These are phyloP conservation scores for Trichoderma sp. DNA, from an alignment of 2,329 filamentous ascomycete species.

Conservation along the genomic window DNA sequence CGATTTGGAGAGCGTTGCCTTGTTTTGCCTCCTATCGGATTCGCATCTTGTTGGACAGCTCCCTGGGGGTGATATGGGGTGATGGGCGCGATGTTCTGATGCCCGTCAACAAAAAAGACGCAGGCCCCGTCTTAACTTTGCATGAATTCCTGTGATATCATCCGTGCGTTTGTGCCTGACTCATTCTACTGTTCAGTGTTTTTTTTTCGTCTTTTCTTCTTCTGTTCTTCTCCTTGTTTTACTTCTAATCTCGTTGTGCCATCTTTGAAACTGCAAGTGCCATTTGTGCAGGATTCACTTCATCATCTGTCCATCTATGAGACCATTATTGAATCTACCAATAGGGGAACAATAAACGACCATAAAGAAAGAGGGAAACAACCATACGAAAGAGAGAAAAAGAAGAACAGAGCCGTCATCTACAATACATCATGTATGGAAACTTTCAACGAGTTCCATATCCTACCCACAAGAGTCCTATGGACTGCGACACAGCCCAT, in stretches of 20 bases:
- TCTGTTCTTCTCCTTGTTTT: not conserved
- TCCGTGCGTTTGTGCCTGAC: not conserved
- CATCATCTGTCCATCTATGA: not conserved
- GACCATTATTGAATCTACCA: not conserved
- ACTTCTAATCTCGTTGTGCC: not conserved
- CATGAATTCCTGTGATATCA: conserved; percentile 14
- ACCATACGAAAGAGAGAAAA: not conserved
- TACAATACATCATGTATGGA: conserved; percentile 21
- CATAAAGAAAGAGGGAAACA: not conserved
- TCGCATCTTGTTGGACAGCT: conserved; percentile 14
- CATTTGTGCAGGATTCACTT: not conserved
- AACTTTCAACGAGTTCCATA: conserved; percentile 28
- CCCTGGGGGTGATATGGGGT: conserved; percentile 12
- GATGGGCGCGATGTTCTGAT: conserved; percentile 10
- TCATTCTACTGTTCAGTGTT: not conserved
- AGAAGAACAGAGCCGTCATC: not conserved
- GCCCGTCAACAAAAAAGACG: conserved; percentile 19
- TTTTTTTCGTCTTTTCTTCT: not conserved
- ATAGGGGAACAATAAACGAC: not conserved
- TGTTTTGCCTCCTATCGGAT: not conserved
- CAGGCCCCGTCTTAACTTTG: conserved; percentile 13
- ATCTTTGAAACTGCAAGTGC: not conserved
- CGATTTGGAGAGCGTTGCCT: conserved; percentile 15
- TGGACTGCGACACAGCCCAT: conserved; percentile 31
- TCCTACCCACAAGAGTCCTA: conserved; percentile 31